Evolutionary conservation across 345 rosid genomes (phyloP), one percentile per base, ranked within the genome.

Genomic region (Gossypium stocksii): DNA sequence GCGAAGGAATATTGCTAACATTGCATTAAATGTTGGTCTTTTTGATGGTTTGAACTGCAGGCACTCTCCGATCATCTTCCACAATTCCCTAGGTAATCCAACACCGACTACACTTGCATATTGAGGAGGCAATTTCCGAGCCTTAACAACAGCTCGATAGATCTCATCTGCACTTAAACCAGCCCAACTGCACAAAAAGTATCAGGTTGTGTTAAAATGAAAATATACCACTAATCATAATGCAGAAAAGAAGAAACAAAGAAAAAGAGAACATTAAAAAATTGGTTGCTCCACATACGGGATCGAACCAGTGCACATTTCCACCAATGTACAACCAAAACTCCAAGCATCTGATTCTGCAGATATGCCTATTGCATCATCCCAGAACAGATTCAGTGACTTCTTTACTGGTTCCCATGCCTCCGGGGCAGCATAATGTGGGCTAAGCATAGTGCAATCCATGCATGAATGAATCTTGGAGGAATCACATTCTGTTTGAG

Each of bases 51-150:
- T 94, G 86, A 87, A 92, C 83, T 91, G 98, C 73, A 92, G 87
- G 78, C 98, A 94, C 64, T 94, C 98, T 11, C 98, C 98, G 78
- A 94, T 89, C 98, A 94, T 92, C 85, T 88, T 91, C 98, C 97
- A 92, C 80, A 92, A 78, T 74, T 91, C 97, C 72, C 97, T 82
- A 12, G 97, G 98, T 71, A 94, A 87, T 79, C 98, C 98, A 79
- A 91, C 98, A 75, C 96, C 98, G 9, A 94, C 97, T 49, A 94
- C 93, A 85, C 97, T 90, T 57, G 93, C 89, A 89, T 94, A 94
- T 60, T 94, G 97, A 51, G 98, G 97, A 73, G 98, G 98, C 82
- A 88, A 82, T 78, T 84, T 94, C 70, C 93, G 83, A 73, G 83
- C 85, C 86, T 89, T 92, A 58, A 92, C 89, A 84, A 92, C 97